Evolutionary conservation across 306 rosid genomes (phyloP).

Genomic region (Canavalia gladiata): DNA sequence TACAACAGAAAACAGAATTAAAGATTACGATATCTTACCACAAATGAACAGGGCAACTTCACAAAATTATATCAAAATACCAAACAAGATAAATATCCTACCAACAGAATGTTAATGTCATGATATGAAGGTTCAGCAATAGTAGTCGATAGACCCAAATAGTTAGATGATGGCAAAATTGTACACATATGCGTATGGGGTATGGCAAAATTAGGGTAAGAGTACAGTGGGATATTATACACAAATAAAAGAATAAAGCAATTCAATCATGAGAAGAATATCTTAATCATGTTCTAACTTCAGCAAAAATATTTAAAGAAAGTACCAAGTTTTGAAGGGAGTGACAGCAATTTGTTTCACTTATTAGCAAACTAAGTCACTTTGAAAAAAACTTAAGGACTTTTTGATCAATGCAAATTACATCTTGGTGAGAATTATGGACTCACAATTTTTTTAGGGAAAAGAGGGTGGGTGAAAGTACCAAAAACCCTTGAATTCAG

Average conservation of each 20-base stretch:
- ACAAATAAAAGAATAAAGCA: not conserved
- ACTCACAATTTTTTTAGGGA: no score
- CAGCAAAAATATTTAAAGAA: no score
- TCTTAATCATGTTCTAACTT: not conserved
- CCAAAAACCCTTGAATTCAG: no score
- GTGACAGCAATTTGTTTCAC: no score
- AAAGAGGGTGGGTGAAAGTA: no score
- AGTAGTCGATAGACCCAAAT: not conserved
- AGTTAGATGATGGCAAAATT: not conserved
- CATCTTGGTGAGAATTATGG: no score
- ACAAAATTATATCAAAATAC: not conserved
- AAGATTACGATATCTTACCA: conserved; percentile 6
- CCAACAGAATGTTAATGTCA: not conserved
- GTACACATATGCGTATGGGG: not conserved
- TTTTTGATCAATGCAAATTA: no score
- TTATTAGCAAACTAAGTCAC: no score
- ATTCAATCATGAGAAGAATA: not conserved
- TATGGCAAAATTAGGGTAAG: not conserved
- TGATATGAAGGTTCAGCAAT: conserved; percentile 15
- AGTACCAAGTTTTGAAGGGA: no score
- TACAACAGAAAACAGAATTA: conserved; percentile 12
- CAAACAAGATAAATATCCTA: conserved; percentile 22
- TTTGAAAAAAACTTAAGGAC: no score
- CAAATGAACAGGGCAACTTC: conserved; percentile 12
- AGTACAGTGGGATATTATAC: not conserved